phyloP scores from a whole-genome alignment of 257 asterid species.

The Thymus mandschuricus region DNA sequence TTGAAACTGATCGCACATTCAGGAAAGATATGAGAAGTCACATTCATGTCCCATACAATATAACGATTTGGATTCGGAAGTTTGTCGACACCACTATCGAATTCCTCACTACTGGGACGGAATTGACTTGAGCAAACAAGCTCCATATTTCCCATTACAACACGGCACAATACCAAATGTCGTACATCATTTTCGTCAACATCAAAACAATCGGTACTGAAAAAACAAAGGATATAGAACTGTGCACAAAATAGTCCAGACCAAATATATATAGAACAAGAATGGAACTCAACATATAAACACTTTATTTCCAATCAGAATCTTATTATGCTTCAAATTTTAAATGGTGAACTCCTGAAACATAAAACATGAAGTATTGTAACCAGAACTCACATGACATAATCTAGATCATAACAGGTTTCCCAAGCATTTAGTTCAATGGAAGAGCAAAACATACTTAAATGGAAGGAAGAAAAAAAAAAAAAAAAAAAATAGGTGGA shows the following conservation, averaged over 20 bases:
- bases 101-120: slow-evolving; percentile 86
- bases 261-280: slow-evolving; percentile 28
- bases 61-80: slow-evolving; percentile 66
- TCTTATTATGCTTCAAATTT: slow-evolving; percentile 1
- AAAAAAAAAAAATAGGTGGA: background rate
- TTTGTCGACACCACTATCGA: slow-evolving; percentile 91
- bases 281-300: slow-evolving; percentile 12
- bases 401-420: slow-evolving; percentile 12
- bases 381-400: slow-evolving; percentile 9
- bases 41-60: slow-evolving; percentile 85
- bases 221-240: slow-evolving; percentile 38
- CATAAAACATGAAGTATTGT: too few species aligned
- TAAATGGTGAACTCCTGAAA: background rate
- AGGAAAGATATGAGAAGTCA: slow-evolving; percentile 78
- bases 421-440: background rate
- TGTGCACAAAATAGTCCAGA: slow-evolving; percentile 9
- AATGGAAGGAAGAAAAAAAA: background rate
- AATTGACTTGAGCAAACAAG: slow-evolving; percentile 71
- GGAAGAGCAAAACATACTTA: background rate
- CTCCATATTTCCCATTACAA: slow-evolving; percentile 69
- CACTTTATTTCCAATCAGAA: background rate
- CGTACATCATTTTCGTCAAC: slow-evolving; percentile 84
- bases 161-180: slow-evolving; percentile 63
- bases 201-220: slow-evolving; percentile 72
- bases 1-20: slow-evolving; percentile 86